Base-by-base conservation (phyloP, 2,329 filamentous ascomycete species). In the Sphaerulina vaccinii region DNA sequence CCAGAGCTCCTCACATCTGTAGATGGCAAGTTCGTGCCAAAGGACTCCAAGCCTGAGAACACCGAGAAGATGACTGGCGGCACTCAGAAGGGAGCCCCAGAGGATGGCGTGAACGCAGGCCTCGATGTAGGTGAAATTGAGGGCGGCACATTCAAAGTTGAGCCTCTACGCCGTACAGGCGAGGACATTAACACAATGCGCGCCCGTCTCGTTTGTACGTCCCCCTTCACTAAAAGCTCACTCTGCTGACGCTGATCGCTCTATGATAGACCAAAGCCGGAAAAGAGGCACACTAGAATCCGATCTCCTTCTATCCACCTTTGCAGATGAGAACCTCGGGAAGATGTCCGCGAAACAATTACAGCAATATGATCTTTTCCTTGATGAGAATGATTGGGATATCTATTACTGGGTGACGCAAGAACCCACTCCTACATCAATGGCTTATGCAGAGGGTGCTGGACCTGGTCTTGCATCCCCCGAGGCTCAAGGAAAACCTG, bases 361-460 rank as follows among this genome's bases (percentile, higher is more conserved):
- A 62, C 73, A 81, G 63, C 83, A 95, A 72, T 97, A 93, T 76
- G 92, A 97, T 70, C 76, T 80, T 22, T 95, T 99, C 77, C 84
- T 99, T 51, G 93, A 99, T 72, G 93, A 99, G 75, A 99, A 99
- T 73, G 93, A 99, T 76, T 99, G 93, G 93, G 93, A 99, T 70
- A 96, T 99, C 56, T 99, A 99, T 79, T 99, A 99, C 79, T 99
- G 93, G 93, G 90, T 88, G 3, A 99, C 93, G 13, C 93, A 99
- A 72, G 84, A 90, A 62, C 79, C 85, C 10, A 74, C 80, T 3
- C 74, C 78, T 1, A 80, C 80, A n/a, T 79, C 82, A 27, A 70
- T 76, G 47, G 76, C 82, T 51, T 77, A 77, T 40, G 77, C 79
- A 4, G 79, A 83, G 59, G 77, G 79, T 22, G 74, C 71, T 21